These are phyloP conservation scores for Nigrospora osmanthi DNA, from an alignment of 2,329 filamentous ascomycete species.

Conservation along the genomic window DNA sequence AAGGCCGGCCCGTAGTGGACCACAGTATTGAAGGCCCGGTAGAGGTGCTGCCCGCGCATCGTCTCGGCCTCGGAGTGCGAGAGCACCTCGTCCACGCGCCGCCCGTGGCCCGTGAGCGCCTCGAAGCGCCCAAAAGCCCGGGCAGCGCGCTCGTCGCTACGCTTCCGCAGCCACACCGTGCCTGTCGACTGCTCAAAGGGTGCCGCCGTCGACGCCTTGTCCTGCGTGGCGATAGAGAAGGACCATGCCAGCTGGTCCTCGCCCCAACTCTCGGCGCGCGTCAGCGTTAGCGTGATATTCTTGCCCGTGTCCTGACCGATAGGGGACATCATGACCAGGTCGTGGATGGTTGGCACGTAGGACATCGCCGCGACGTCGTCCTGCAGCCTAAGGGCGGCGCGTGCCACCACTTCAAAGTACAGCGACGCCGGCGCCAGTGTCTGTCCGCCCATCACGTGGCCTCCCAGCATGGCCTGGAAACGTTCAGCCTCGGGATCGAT, in stretches of 20 bases:
- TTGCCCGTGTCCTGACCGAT: neutral
- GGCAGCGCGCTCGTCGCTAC: constrained; percentile 10
- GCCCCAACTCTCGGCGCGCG: neutral
- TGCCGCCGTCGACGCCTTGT: neutral
- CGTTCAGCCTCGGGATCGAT: constrained; percentile 9
- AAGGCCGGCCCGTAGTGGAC: constrained; percentile 15
- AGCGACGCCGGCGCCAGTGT: constrained; percentile 17
- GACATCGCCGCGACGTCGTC: constrained; percentile 3
- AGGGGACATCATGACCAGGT: constrained; percentile 9
- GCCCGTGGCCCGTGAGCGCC: constrained; percentile 18
- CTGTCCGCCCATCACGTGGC: constrained; percentile 16
- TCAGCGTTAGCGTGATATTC: constrained; percentile 6
- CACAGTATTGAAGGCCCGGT: constrained; percentile 15
- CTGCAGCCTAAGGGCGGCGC: constrained; percentile 20
- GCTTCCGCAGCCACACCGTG: constrained; percentile 2
- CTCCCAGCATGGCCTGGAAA: constrained; percentile 9
- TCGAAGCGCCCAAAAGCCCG: constrained; percentile 20
- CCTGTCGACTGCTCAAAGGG: constrained; percentile 7
- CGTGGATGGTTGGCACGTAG: constrained; percentile 6
- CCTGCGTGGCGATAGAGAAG: constrained; percentile 8
- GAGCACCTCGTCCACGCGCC: constrained; percentile 14
- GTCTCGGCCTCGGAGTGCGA: constrained; percentile 14
- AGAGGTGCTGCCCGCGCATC: constrained; percentile 24
- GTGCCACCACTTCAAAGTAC: constrained; percentile 15
- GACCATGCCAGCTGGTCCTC: constrained; percentile 3